These are phyloP conservation scores for Phaeophleospora eucalypticola DNA, from an alignment of 2,329 filamentous ascomycete genomes.

Conservation along the genomic window DNA sequence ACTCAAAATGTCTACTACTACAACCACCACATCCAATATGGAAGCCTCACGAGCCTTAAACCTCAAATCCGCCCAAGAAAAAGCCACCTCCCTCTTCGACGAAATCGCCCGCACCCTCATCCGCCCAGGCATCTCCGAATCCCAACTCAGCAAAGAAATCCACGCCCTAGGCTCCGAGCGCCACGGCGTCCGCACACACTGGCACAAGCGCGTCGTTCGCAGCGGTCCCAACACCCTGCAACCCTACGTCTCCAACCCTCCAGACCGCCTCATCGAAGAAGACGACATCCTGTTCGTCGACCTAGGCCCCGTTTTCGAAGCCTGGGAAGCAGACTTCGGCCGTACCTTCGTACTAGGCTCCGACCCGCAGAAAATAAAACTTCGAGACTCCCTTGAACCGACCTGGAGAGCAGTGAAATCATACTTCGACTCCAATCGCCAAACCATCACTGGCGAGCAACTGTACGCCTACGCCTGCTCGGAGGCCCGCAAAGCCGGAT, in stretches of 20 bases:
- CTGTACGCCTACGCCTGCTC: slow-evolving; percentile 43
- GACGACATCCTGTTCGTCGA: slow-evolving; percentile 53
- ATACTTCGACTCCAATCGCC: slow-evolving; percentile 36
- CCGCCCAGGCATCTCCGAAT: slow-evolving; percentile 48
- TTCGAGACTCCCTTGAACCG: slow-evolving; percentile 47
- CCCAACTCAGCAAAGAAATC: slow-evolving; percentile 46
- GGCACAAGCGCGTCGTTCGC: slow-evolving; percentile 52
- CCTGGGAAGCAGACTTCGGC: slow-evolving; percentile 53
- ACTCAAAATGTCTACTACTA: no score
- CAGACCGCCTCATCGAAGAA: slow-evolving; percentile 44
- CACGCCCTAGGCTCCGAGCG: slow-evolving; percentile 42
- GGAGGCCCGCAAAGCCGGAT: slow-evolving; percentile 36
- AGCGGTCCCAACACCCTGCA: slow-evolving; percentile 49
- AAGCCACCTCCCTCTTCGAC: slow-evolving; percentile 45
- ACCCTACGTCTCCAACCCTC: slow-evolving; percentile 49
- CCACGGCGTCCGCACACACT: slow-evolving; percentile 47
- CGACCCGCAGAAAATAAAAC: slow-evolving; percentile 43
- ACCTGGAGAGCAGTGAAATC: slow-evolving; percentile 46
- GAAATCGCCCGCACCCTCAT: slow-evolving; percentile 47
- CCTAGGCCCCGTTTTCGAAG: slow-evolving; percentile 51
- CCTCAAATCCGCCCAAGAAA: slow-evolving; percentile 47
- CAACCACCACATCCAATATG: no score
- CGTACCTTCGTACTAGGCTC: slow-evolving; percentile 49
- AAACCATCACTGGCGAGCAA: slow-evolving; percentile 47
- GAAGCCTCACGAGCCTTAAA: no score